Conservation (phyloP, 2,329 filamentous ascomycete species). For the Elsinoe ampelina region DNA sequence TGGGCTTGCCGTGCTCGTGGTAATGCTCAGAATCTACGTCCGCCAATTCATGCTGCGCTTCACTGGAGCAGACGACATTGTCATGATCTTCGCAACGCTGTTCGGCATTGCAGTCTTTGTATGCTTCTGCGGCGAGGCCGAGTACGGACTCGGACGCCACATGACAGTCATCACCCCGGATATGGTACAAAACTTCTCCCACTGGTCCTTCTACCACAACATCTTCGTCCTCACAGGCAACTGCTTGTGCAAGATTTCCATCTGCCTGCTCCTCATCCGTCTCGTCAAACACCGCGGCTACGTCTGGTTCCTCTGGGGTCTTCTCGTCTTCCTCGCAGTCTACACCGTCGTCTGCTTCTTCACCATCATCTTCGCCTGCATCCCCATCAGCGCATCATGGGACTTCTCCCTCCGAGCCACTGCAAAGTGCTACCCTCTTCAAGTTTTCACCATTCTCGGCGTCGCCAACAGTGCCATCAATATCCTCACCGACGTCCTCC, state of each 20-base stretch:
- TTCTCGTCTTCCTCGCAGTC: slow-evolving; percentile 36
- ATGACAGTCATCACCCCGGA: slow-evolving; percentile 20
- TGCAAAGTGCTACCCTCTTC: slow-evolving; percentile 36
- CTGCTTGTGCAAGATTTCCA: slow-evolving; percentile 40
- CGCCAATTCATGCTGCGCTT: slow-evolving; percentile 39
- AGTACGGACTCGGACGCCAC: slow-evolving; percentile 42
- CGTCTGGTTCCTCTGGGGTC: slow-evolving; percentile 33
- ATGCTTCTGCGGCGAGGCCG: slow-evolving; percentile 37
- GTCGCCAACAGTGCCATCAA: slow-evolving; percentile 39
- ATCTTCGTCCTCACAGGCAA: slow-evolving; percentile 39
- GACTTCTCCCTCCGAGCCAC: slow-evolving; percentile 23
- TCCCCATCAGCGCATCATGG: slow-evolving; percentile 39
- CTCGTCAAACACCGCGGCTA: slow-evolving; percentile 33
- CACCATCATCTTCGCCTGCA: slow-evolving; percentile 42
- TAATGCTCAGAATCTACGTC: slow-evolving; percentile 25
- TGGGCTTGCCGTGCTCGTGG: slow-evolving; percentile 15
- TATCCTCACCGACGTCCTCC: slow-evolving; percentile 33
- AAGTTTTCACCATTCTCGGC: slow-evolving; percentile 36
- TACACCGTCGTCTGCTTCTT: slow-evolving; percentile 36
- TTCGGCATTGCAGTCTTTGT: slow-evolving; percentile 25
- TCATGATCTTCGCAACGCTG: slow-evolving; percentile 36
- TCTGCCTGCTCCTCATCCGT: slow-evolving; percentile 38
- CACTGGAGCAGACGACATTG: slow-evolving; percentile 42
- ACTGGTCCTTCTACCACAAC: slow-evolving; percentile 39
- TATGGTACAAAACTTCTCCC: slow-evolving; percentile 30